Evolutionary conservation across 192 early-diverging fungal species (phyloP), one percentile per base, ranked within the genome.

Genomic region (Coemansia sp.): DNA sequence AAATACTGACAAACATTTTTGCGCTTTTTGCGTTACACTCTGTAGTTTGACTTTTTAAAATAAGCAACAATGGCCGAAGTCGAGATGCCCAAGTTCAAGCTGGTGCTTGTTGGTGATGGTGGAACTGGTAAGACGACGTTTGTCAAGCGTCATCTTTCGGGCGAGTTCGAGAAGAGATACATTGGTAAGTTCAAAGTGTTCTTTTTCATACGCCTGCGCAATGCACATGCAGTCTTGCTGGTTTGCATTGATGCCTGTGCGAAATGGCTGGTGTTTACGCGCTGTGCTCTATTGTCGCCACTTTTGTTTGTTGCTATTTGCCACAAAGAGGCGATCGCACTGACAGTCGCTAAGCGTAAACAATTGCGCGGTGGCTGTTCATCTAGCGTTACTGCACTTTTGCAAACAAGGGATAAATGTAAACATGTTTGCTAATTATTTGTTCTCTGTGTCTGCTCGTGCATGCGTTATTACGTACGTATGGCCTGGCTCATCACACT

Each of bases 91-190:
- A 75, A 75, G 62, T 81, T 81, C 65, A 81, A 81, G 73, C 73
- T 81, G 50, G 79, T 81, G 60, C 72, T 98, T 75, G 96, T 99
- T 76, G 95, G 97, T 62, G 96, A 97, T 73, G 95, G 96, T 79
- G 96, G 96, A 76, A 97, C 97, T 22, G 97, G 97, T 69, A 99
- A 99, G 87, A 99, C 97, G 65, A 99, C 97, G 67, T 99, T 99
- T 74, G 97, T 99, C 70, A 99, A 99, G 89, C 95, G 97, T 72
- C 97, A 99, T 73, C 90, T 93, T 83, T 95, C 95, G 62, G 97
- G 97, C 73, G 97, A 99, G 87, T 99, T 98, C 70, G 97, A 99
- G 83, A 99, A 99, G 94, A 97, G 96, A 84, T 99, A 99, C 83
- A 89, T 99, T 73, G 79, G 79, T 81, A 81, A 64, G 79, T 59